phyloP scores from a whole-genome alignment of 2,329 filamentous ascomycete genomes.

The Curvularia spicifera region DNA sequence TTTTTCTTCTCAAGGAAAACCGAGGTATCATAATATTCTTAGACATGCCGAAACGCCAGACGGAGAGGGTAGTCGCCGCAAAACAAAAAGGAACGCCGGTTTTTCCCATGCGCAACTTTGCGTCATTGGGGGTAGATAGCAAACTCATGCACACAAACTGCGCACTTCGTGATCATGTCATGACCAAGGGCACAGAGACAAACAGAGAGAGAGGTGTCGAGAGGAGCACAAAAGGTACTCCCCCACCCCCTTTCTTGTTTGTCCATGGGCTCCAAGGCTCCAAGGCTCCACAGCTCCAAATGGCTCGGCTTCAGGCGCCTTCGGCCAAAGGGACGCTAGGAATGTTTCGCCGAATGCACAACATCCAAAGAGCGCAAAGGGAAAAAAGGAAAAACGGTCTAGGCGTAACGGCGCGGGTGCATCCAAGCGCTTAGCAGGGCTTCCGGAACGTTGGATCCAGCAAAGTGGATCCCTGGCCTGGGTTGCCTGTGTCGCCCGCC shows the following conservation, averaged over 20 bases:
- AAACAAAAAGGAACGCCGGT: constrained; percentile 5
- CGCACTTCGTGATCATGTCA: background rate
- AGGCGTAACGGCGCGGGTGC: constrained; percentile 13
- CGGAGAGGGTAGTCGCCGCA: constrained; percentile 11
- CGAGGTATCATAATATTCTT: constrained; percentile 25
- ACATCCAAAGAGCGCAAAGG: constrained; percentile 2
- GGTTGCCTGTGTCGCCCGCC: constrained; percentile 15
- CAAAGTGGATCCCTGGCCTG: constrained; percentile 13
- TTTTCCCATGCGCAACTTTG: constrained; percentile 17
- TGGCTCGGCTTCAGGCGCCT: background rate
- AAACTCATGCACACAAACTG: constrained; percentile 3
- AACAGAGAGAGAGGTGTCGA: background rate
- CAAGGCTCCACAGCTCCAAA: background rate
- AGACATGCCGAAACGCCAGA: constrained; percentile 21
- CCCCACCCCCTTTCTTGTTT: background rate
- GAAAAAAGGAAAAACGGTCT: constrained; percentile 5
- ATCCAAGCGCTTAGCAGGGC: constrained; percentile 8
- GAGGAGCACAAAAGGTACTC: background rate
- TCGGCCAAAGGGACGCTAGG: constrained; percentile 4
- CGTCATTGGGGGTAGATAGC: constrained; percentile 15
- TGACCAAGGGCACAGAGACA: background rate
- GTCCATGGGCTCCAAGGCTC: background rate
- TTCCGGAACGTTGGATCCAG: constrained; percentile 5
- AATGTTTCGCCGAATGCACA: constrained; percentile 15
- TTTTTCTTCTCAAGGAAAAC: constrained; percentile 16